Evolutionary conservation across 176 grass and related monocot species (phyloP), one percentile per base, ranked within the genome.

Genomic region (Dactylis glomerata): DNA sequence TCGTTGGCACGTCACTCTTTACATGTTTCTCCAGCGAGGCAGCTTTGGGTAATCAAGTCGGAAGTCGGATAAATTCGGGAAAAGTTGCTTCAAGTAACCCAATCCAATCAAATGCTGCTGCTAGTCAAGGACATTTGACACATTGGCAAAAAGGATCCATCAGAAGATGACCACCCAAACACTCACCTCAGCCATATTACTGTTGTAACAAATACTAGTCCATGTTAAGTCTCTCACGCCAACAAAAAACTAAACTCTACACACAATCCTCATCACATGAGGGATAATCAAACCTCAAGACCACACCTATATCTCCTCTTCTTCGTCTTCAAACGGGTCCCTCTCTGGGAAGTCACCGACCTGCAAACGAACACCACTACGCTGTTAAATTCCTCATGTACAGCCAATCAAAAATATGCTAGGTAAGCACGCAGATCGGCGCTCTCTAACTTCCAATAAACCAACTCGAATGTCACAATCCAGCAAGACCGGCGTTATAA

Each of bases 321-420:
- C 92, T 69, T 97, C 95, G 45, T 97, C 95, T 82, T 97, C 96
- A 41, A 98, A 98, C 41, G 83, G 96, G 81, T 98, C 96, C 80
- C 93, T 92, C 83, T 98, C 96, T 5, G 89, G 96, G 51, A 90
- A 95, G 83, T 92, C 87, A 0, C 96, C 96, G 38, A 95, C 87
- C 96, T 98, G 87, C 71, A 56, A 61, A 84, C 12, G 6, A 8
- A 49, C 27, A 63, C 59, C 59, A 38, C 31, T 61, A 42, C 20
- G 56, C 0, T 68, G 41, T 41, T 69, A 86, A 50, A 77, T 27
- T 34, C 56, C 57, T 17, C 14, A 44, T 3, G 9, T 20, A 17
- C 59, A 30, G 58, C 4, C 26, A 63, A 31, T 63, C 27, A 32
- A 19, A 64, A 17, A 32, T 33, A 33, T 64, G 61, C 30, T 26